Evolutionary conservation across 2,329 filamentous ascomycete species (phyloP), one percentile per base, ranked within the genome.

Genomic region (Penicillium decumbens): DNA sequence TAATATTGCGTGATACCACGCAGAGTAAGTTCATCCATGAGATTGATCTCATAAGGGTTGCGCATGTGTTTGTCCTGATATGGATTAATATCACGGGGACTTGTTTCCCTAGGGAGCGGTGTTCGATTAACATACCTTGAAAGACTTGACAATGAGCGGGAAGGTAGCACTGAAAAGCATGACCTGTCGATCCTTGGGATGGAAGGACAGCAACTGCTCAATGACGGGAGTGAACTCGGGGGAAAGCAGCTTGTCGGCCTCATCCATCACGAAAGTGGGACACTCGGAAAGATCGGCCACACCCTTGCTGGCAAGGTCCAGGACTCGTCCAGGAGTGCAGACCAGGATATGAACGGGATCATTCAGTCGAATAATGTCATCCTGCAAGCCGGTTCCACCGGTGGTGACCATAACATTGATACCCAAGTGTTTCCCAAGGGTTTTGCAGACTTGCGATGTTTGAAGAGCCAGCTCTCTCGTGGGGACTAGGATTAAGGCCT

Each of bases 131-230:
- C 24, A n/a, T 24, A 40, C 38, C 38, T 84, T 97, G 75, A 98
- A 98, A 63, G 88, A 85, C 77, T 98, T 97, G 65, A 98, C 93
- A 47, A 95, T 93, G 61, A 97, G 77, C 15, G 93, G 93, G 74
- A 98, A 98, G 3, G 93, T 98, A 53, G 95, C 95, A 62, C 89
- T 95, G 78, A 98, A 98, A 54, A 98, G 85, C 93, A 98, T 98
- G 65, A 98, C 91, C 74, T 98, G 93, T 51, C 93, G 87, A 68
- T 98, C 92, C 72, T 93, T 95, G 56, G 93, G 92, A 70, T 96
- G 92, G 74, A 95, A 96, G 57, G 88, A 87, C 43, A 98, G 80
- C 20, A 98, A 80, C 70, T 98, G 90, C 73, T 98, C 95, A 60
- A 98, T 95, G 56, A 95, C 91, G 24, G 92, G 90, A 6, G 93